phyloP scores from a whole-genome alignment of 106 monocot genomes.

The Platanthera guangdongensis region DNA sequence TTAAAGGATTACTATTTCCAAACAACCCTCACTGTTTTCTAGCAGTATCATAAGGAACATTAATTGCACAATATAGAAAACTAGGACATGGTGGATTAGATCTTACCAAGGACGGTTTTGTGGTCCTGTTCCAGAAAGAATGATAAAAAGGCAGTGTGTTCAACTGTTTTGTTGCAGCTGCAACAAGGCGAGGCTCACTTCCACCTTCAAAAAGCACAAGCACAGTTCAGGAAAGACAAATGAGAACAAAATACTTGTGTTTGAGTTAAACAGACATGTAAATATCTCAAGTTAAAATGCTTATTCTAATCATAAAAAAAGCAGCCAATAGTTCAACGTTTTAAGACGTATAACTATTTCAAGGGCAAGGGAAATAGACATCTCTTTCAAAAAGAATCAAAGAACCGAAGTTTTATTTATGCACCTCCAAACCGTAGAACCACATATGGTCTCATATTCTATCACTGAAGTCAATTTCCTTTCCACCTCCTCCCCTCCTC shows the following conservation, averaged over 20 bases:
- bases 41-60: not conserved
- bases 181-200: constrained; percentile 73
- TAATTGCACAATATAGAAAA: not conserved
- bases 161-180: constrained; percentile 77
- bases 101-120: constrained; percentile 87
- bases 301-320: not conserved
- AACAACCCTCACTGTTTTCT: not conserved
- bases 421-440: too few relatives aligned
- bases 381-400: too few relatives aligned
- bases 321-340: not conserved
- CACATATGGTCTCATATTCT: too few relatives aligned
- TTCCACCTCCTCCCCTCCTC: too few relatives aligned
- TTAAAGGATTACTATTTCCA: not conserved
- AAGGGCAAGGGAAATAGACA: not conserved
- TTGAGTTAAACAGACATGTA: not conserved
- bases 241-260: not conserved
- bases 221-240: not conserved
- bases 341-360: not conserved
- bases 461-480: too few relatives aligned
- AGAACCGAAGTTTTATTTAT: too few relatives aligned
- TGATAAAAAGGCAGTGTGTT: constrained; percentile 93
- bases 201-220: constrained; percentile 52
- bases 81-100: not conserved
- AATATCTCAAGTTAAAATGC: not conserved
- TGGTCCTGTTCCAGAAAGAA: constrained; percentile 98